phyloP scores from a whole-genome alignment of 306 rosid genomes.

The Astragalus membranaceus region DNA sequence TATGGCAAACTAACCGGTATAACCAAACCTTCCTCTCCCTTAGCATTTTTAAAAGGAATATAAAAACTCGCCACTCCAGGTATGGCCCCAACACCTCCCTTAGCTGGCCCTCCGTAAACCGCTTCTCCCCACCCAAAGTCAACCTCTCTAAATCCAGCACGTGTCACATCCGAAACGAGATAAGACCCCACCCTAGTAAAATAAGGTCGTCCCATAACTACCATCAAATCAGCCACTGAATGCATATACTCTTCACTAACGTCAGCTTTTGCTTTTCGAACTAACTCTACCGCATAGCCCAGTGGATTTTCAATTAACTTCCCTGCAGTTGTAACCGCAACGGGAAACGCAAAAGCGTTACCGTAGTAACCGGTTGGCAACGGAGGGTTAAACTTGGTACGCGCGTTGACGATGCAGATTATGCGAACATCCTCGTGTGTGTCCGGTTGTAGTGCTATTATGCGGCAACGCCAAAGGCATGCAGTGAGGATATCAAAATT shows the following conservation, averaged over 20 bases:
- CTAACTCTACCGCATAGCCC: conserved; percentile 39
- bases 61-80: no score
- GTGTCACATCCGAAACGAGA: no score
- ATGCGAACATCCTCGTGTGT: no score
- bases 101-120: no score
- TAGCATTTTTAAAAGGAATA: no score
- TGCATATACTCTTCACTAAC: conserved; percentile 46
- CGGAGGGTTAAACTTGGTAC: conserved; percentile 31
- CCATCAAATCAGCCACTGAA: conserved; percentile 48
- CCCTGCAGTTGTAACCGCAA: conserved; percentile 30
- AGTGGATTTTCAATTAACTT: conserved; percentile 33
- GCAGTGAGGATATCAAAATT: neutral
- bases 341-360: conserved; percentile 34
- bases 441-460: neutral
- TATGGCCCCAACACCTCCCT: no score
- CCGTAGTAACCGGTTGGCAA: conserved; percentile 54
- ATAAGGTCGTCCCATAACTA: conserved; percentile 30
- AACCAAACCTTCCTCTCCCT: no score
- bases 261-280: conserved; percentile 32
- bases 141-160: no score
- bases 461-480: neutral
- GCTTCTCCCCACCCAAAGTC: no score
- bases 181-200: neutral
- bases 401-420: conserved; percentile 16
- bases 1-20: no score